Evolutionary conservation across 257 asterid species (phyloP).

Genomic region (Salvia miltiorrhiza): DNA sequence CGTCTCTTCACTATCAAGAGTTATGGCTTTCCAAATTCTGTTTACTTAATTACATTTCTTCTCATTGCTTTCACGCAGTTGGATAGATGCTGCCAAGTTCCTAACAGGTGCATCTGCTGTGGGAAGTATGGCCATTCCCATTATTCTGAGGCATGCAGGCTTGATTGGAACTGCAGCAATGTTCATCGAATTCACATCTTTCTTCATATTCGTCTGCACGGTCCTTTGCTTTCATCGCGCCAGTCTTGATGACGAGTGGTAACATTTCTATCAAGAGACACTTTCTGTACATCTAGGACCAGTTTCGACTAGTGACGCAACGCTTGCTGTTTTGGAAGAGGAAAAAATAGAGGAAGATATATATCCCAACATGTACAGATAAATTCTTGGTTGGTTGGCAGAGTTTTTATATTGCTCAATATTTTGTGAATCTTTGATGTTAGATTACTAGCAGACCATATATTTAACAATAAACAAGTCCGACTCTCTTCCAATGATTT

Average conservation of each 20-base stretch:
- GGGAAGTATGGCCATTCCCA: conserved; percentile 94
- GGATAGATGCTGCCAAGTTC: conserved; percentile 95
- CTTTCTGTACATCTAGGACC: conserved; percentile 9
- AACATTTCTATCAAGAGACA: conserved; percentile 9
- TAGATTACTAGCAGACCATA: background rate
- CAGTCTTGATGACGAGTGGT: conserved; percentile 94
- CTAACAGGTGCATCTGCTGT: conserved; percentile 95
- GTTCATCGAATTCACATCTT: conserved; percentile 90
- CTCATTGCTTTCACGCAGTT: conserved; percentile 36
- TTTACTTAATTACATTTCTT: background rate
- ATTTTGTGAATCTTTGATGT: background rate
- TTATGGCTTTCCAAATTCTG: background rate
- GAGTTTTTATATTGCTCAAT: background rate
- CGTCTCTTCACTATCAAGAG: background rate
- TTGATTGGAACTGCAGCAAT: conserved; percentile 85
- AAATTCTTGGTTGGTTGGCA: background rate
- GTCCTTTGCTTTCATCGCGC: conserved; percentile 93
- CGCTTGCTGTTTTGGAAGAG: background rate
- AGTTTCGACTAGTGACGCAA: background rate
- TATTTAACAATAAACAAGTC: background rate
- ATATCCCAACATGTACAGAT: conserved; percentile 6
- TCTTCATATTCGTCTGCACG: conserved; percentile 85
- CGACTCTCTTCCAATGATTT: background rate
- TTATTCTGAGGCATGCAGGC: conserved; percentile 83
- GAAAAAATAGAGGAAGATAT: background rate